Evolutionary conservation across 768 basidiomycete species (phyloP).

Genomic region (Erythrobasidium yunnanense): DNA sequence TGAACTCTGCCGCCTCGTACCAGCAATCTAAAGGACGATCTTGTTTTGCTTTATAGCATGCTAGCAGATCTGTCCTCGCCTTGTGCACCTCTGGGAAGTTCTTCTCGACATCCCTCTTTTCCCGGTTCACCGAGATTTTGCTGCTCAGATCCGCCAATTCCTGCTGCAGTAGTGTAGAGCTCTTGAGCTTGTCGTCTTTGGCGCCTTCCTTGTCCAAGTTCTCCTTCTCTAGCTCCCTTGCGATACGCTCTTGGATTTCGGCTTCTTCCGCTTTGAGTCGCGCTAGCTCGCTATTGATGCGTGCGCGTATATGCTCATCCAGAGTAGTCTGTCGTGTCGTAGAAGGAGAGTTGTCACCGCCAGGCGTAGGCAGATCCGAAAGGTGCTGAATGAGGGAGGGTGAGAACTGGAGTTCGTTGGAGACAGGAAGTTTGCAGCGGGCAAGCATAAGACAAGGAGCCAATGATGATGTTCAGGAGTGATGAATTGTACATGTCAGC

Average conservation of each 20-base stretch:
- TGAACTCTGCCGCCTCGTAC: constrained; percentile 21
- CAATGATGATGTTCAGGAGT: too few relatives aligned
- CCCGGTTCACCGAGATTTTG: constrained; percentile 18
- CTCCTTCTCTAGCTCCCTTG: constrained; percentile 70
- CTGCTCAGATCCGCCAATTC: constrained; percentile 17
- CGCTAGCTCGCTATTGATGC: constrained; percentile 59
- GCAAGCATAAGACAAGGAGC: too few relatives aligned
- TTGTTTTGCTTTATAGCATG: constrained; percentile 21
- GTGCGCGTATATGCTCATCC: constrained; percentile 60
- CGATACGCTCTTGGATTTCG: constrained; percentile 59
- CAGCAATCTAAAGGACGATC: constrained; percentile 24
- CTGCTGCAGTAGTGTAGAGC: constrained; percentile 18
- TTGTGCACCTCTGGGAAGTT: not conserved
- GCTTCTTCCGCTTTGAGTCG: constrained; percentile 61
- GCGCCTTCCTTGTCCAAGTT: constrained; percentile 65
- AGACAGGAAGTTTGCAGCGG: not conserved
- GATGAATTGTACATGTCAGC: too few relatives aligned
- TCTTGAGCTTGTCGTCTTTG: constrained; percentile 6
- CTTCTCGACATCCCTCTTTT: constrained; percentile 1
- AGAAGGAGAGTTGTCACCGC: constrained; percentile 48
- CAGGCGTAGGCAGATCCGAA: constrained; percentile 52
- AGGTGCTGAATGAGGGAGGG: constrained; percentile 69
- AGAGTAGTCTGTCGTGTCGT: constrained; percentile 58
- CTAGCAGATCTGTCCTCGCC: constrained; percentile 2
- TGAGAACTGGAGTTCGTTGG: constrained; percentile 63